Evolutionary conservation across 31 red algal species (phyloP), one percentile per base, ranked within the genome.

Genomic region (Odonthalia washingtoniensis): DNA sequence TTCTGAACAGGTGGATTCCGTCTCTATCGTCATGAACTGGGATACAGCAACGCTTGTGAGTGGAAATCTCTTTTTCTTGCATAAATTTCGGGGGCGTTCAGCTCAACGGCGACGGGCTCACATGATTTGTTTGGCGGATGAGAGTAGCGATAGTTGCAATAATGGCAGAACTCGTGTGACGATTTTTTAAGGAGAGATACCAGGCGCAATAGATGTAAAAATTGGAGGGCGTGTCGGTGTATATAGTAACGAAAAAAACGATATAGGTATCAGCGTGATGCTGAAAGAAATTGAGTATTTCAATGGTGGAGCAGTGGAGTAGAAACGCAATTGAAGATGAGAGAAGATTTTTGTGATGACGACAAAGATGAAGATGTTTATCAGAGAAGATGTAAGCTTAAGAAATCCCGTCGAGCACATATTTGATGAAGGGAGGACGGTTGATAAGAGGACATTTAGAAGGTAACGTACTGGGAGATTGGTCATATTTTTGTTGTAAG

Each of bases 391-490:
- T 5, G 64, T 62, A 5, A 74, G 16, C 31, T 82, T 81, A 39
- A 92, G 90, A 35, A 64, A 65, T 28, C 28, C 27, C 53, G 81
- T 65, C 31, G 0, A 33, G 31, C 87, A 90, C 4, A 65, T 35
- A 43, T 64, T 62, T 2, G 3, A 39, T 30, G 46, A 49, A 34
- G 3, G 14, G 4, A 52, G 46, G 14, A 91, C 2, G 17, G 30
- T 9, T 57, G 42, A 37, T 61, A 93, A 39, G 3, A 87, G 33
- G 17, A 75, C 79, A 34, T 63, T 66, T 65, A 73, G 90, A 42
- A 85, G 26, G 73, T 97, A 97, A 31, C 74, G 44, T 35, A 46
- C 87, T n/a, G 95, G 95, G 36, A 82, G 91, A 5, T 90, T 97
- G 12, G 95, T 90, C 30, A 97, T 93, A 12, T 65, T 43, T 42